Conservation (phyloP, 2,329 filamentous ascomycete species). For the Fusarium hainanense region DNA sequence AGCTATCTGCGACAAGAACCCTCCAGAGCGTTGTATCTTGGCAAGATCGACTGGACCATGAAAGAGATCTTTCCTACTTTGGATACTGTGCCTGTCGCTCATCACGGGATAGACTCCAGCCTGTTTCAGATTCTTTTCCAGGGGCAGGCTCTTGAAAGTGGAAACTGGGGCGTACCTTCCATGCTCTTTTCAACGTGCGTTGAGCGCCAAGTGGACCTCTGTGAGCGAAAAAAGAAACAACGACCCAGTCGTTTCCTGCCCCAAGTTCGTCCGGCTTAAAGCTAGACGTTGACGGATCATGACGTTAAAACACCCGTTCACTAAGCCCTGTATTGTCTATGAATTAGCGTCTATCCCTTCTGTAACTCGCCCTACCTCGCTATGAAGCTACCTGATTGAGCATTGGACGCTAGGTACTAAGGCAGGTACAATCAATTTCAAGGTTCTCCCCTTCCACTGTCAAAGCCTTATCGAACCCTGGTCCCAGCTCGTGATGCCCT, state of each 20-base stretch:
- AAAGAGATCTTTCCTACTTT: conserved; percentile 22
- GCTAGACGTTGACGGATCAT: conserved; percentile 17
- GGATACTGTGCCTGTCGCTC: conserved; percentile 16
- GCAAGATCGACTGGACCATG: conserved; percentile 11
- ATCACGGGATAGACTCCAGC: background rate
- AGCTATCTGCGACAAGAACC: background rate
- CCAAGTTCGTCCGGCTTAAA: conserved; percentile 12
- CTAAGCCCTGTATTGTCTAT: background rate
- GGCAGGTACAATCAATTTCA: background rate
- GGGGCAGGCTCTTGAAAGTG: conserved; percentile 16
- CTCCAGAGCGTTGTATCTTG: background rate
- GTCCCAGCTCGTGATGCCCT: conserved; percentile 9
- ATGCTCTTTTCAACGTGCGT: background rate
- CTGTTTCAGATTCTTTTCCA: conserved; percentile 39
- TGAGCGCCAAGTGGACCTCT: conserved; percentile 13
- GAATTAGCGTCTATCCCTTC: background rate
- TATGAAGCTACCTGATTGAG: background rate
- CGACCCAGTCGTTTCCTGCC: conserved; percentile 4
- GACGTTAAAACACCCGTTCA: conserved; percentile 3
- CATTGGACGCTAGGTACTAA: background rate
- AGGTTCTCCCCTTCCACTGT: background rate
- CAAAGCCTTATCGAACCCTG: conserved; percentile 29
- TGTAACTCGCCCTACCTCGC: too few relatives aligned
- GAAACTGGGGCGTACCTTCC: conserved; percentile 34
- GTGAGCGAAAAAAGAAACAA: conserved; percentile 26